Evolutionary conservation across 805 yeast species (phyloP), one percentile per base, ranked within the genome.

Genomic region (Wickerhamomyces bisporus): DNA sequence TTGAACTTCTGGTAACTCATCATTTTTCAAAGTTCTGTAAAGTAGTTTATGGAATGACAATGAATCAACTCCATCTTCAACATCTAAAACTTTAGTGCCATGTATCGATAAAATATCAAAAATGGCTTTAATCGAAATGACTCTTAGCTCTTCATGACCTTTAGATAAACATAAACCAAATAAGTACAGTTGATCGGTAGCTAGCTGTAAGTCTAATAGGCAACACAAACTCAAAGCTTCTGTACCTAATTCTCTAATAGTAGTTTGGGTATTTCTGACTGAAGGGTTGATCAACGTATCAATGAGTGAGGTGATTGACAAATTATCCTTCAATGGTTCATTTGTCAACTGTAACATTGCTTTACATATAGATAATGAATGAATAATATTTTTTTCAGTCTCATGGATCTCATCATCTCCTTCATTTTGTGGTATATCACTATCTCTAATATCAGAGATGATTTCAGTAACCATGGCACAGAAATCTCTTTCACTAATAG

Each of bases 391-490:
- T 17, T 72, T 74, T 13, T 60, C 62, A 26, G 53, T 60, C 38
- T 52, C 54, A 32, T 27, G 31, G 9, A 38, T 47, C 40, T 35
- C 66, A 6, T 52, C 55, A 23, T 49, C 60, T 7, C 51, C 57
- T 13, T 45, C 58, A 1, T 47, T 52, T n/a, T 47, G 45, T 9
- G 44, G 48, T 35, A 53, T 40, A 19, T 47, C 51, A 8, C 79
- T 70, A 57, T 88, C 96, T 55, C 86, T 75, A 35, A 89, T 69
- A 65, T 89, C 97, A 30, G 86, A 79, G 27, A 88, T 79, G 14
- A 87, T 76, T 66, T 91, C 97, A n/a, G 83, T 75, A 15, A 84
- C 71, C 77, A 87, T 81, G 26, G 85, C 77, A 19, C 86, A 75
- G 55, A 89, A 89, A 64, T 91, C 96, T 39, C 80, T 74, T 51